Evolutionary conservation across 257 asterid genomes (phyloP).

Genomic region (Capsicum rhomboideum): DNA sequence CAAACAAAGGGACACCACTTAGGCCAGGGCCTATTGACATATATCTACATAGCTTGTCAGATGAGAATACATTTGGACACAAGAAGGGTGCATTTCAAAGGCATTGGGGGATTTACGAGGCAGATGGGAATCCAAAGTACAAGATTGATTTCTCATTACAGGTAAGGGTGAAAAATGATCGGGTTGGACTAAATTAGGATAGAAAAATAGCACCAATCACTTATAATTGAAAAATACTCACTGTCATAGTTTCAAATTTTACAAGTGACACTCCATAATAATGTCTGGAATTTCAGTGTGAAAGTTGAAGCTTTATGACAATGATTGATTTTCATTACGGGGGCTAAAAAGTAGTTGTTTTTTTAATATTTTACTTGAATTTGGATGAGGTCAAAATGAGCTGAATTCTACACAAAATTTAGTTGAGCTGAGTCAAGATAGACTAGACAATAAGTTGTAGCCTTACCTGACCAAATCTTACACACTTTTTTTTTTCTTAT

Average conservation of each 20-base stretch:
- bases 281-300: no score
- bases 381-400: background rate
- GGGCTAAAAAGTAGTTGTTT: background rate
- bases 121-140: constrained; percentile 46
- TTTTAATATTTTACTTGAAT: background rate
- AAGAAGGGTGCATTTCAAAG: constrained; percentile 15
- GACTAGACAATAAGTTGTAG: background rate
- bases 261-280: no score
- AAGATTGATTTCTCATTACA: constrained; percentile 26
- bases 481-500: no score
- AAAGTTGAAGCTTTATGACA: background rate
- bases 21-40: constrained; percentile 28
- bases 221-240: background rate
- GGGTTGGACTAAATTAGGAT: background rate
- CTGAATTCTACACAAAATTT: background rate
- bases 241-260: background rate
- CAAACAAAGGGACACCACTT: constrained; percentile 38
- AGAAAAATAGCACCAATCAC: no score
- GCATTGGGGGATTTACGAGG: constrained; percentile 50
- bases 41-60: constrained; percentile 28
- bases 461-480: no score
- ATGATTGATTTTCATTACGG: background rate
- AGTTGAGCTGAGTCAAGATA: background rate
- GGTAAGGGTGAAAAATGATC: background rate
- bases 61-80: constrained; percentile 23